Base-by-base conservation (phyloP, 768 basidiomycete species). In the Steccherinum ochraceum region DNA sequence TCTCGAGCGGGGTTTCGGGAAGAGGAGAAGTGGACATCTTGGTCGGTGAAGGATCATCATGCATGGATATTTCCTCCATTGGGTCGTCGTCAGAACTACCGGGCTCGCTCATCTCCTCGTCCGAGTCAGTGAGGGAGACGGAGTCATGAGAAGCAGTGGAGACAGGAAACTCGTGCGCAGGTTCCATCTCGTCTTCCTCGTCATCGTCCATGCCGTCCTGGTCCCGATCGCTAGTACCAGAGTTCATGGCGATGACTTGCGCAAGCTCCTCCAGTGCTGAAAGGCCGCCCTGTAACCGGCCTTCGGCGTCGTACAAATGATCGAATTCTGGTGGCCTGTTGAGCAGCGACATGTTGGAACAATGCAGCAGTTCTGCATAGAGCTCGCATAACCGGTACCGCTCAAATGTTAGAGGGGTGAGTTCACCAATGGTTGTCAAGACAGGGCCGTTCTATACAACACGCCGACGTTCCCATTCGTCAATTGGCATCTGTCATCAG, bases 331-430 rank as follows among this genome's bases (percentile, higher is more conserved):
- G 63, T 1, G 79, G 69, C 10, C 96, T 89, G 64, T 98, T 98
- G 23, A 98, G 75, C 20, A 98, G 78, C 4, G 89, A 84, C 95
- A 99, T 98, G 61, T 96, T 98, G 16, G 96, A 98, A 65, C 93
- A 96, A 63, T 99, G 96, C 21, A 98, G 72, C 4, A 99, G 81
- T 64, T 99, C 96, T 18, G 95, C 96, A 60, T 95, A 93, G 12
- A 99, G 75, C 67, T 99, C 96, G 69, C 93, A 90, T 59, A 98
- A 93, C 10, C 95, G 83, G 67, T 92, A 96, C 13, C 96, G 85
- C 65, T 98, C 96, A 52, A 94, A 81, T 1, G 96, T 97, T 23
- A 99, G 80, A 0, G 94, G 93, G 1, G 74, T 73, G 48, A 89
- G 77, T 4, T 70, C 64, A 4, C 88, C 88, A n/a, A 89, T 75